Base-by-base conservation (phyloP, 208 protist genomes). In the Wallacemonas sp. region DNA sequence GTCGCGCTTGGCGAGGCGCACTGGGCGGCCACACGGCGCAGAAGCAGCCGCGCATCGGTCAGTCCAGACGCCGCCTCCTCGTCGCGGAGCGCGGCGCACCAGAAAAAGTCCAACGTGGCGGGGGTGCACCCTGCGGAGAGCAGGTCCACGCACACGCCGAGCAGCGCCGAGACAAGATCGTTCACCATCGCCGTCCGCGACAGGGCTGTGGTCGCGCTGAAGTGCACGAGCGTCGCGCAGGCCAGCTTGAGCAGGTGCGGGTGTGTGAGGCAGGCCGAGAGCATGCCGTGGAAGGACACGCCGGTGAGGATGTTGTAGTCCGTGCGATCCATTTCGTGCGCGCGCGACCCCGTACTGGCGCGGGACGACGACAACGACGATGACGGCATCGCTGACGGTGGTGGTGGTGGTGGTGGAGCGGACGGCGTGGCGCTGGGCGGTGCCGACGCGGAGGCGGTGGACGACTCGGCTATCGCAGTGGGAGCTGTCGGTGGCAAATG, bases 221-320 rank as follows among this genome's bases (percentile, higher is more conserved):
- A 59, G 44, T 75, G 50, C 25, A 33, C 31, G 18, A 93, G 57
- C 0, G 81, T 79, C 23, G 71, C 71, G 62, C 80, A 92, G 28
- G 80, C 79, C 23, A 92, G 57, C 22, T 64, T 20, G 10, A 90
- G 62, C 28, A 91, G 66, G 61, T 85, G 71, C 1, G 65, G 41
- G 50, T 82, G 20, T 39, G 25, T 39, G 23, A 42, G 66, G 72
- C 82, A 92, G 14, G 89, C 84, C 3, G 76, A 44, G 46, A 95
- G 70, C 79, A 95, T 86, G 20, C 87, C 77, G 44, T 81, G 82
- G 26, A 91, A 68, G 2, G 67, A 62, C 28, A 93, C 69, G 67
- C 86, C 84, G n/a, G 84, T 61, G 22, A 95, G 70, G 10, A 91
- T 70, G 57, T 72, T 81, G 74, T 95, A 95, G 63, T 94, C 89